Base-by-base conservation (phyloP, 139 green algal species). In the Zygnema circumcarinatum region DNA sequence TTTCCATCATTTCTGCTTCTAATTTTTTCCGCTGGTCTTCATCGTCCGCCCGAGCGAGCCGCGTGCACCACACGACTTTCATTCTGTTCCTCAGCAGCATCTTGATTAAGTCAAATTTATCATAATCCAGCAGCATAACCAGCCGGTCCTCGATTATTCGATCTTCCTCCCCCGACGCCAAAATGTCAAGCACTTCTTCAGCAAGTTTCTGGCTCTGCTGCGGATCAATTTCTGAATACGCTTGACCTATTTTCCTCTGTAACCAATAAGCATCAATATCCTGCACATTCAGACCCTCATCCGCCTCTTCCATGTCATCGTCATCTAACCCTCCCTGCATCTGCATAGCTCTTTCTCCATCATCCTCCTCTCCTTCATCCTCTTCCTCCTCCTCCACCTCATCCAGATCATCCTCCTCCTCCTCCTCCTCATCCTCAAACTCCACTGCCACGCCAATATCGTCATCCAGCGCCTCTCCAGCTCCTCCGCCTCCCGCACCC, bases 231-330 rank as follows among this genome's bases (percentile, higher is more conserved):
- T 88, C 83, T 31, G 87, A 92, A 52, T 95, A 95, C 0, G 94
- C 95, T 38, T 92, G 90, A 38, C 91, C 83, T 11, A 99, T 92
- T 67, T 94, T 89, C 33, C 97, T 94, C 94, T 99, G 97, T 89
- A 99, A 95, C 97, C 97, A 99, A 93, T 98, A 99, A 1, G 97
- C 97, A 86, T 99, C 97, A 86, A 99, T 98, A 76, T 98, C 95
- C 87, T 95, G 89, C 56, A 92, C 89, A 36, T 94, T 92, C 11
- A 93, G 53, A 11, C 89, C 86, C 84, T 89, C 81, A 16, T 47
- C 73, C 31, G 87, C 74, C 16, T 41, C 38, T 91, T 88, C 68
- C 33, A 94, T 92, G 1, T 94, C 91, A 32, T 90, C 88, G 1
- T 94, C 91, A 54, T 85, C 86, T 0, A 67, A 72, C 16, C 7